Conservation (phyloP, 352 stramenopile genomes). For the Globisporangium camurandrum region DNA sequence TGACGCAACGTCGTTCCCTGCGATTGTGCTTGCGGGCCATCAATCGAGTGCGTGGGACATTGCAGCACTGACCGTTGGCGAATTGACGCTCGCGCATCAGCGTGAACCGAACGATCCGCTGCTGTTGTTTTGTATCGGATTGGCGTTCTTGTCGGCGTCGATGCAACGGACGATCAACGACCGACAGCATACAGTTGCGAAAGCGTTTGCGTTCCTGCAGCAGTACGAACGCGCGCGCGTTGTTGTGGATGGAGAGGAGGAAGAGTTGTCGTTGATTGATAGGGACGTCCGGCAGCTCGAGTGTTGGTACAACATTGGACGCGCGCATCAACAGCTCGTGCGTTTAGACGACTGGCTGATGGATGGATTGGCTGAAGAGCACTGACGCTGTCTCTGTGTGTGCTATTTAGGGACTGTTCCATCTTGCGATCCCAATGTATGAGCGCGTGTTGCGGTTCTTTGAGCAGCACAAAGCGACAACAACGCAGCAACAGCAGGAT, state of each 20-base stretch:
- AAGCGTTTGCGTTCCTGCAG: slow-evolving; percentile 82
- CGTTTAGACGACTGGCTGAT: too few relatives aligned
- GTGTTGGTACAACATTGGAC: slow-evolving; percentile 83
- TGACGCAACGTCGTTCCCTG: slow-evolving; percentile 68
- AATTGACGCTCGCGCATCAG: slow-evolving; percentile 76
- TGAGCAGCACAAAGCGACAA: slow-evolving; percentile 53
- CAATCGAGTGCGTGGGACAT: slow-evolving; percentile 83
- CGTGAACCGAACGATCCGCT: slow-evolving; percentile 69
- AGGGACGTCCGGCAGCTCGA: slow-evolving; percentile 65
- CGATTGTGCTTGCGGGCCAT: slow-evolving; percentile 73
- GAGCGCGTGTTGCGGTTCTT: slow-evolving; percentile 79
- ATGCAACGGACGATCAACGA: slow-evolving; percentile 86
- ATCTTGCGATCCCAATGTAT: slow-evolving; percentile 84
- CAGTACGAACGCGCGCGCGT: slow-evolving; percentile 67
- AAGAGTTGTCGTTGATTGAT: slow-evolving; percentile 37
- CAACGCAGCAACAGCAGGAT: slow-evolving; percentile 25
- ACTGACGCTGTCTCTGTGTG: slow-evolving; percentile 4
- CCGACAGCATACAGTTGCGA: slow-evolving; percentile 74
- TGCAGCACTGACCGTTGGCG: slow-evolving; percentile 75
- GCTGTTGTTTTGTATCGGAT: slow-evolving; percentile 76
- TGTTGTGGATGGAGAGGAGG: too few relatives aligned
- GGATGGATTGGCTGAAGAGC: too few relatives aligned
- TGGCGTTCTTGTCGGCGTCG: slow-evolving; percentile 75
- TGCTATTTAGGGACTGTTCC: slow-evolving; percentile 60
- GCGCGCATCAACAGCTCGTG: slow-evolving; percentile 83